Evolutionary conservation across 495 filamentous ascomycete species (phyloP), one percentile per base, ranked within the genome.

Genomic region (Aspergillus campestris): DNA sequence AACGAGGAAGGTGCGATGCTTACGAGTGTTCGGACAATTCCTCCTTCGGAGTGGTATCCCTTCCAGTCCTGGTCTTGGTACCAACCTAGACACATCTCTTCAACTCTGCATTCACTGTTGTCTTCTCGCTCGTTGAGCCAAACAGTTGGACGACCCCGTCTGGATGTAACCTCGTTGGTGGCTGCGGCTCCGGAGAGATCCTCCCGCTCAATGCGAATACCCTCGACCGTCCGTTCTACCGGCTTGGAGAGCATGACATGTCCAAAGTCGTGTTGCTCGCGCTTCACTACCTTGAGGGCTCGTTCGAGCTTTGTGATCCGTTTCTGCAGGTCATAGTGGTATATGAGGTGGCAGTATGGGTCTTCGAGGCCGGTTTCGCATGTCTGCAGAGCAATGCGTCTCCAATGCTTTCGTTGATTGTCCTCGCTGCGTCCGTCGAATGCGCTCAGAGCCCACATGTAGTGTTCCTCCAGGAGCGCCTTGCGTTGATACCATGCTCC

Each of bases 401-500:
- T 84, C 91, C 91, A 98, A 52, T 86, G 73, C 58, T 86, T 91
- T 62, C 83, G 89, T 52, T 83, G 83, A 8, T 62, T 66, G 42
- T 87, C 82, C 28, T 76, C 72, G 35, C 58, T 73, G 39, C 75
- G 70, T 9, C 64, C 72, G 9, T 72, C 69, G 0, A 61, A 56
- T 0, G 79, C 68, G 1, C 71, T 75, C 3, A 86, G 56, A 1
- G 72, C 70, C 60, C 77, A 72, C 86, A 96, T 90, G 58, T 98
- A 97, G 51, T 90, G 88, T 63, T 98, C 92, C 66, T 98, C 92
- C 12, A 98, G 61, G 6, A 98, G 66, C 1, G 92, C 92, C 66
- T 90, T 95, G 11, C 92, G 86, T 61, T 96, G 89, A 57, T 96
- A 97, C 92, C 92, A 98, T 1, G 81, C 81, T 1, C 92, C 92